Evolutionary conservation across 139 green algal genomes (phyloP).

Genomic region (Edaphochlamys debaryana): DNA sequence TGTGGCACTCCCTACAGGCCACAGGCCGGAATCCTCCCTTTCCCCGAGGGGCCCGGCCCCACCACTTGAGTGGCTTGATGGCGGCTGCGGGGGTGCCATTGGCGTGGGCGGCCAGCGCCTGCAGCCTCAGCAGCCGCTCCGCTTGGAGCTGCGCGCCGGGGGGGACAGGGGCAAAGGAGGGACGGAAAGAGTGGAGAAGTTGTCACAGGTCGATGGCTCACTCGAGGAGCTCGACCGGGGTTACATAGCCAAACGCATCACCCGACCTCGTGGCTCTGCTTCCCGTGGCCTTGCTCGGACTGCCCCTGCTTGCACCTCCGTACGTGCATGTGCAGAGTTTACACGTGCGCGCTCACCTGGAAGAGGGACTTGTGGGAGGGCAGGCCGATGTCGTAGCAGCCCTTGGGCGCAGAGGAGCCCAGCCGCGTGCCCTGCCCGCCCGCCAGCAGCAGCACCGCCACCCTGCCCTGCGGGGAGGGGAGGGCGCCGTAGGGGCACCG

Average conservation of each 20-base stretch:
- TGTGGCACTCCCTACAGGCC: no score
- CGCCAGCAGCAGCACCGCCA: conserved; percentile 88
- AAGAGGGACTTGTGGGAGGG: conserved; percentile 93
- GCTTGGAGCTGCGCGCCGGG: conserved; percentile 35
- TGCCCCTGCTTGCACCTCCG: no score
- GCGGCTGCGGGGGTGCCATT: neutral
- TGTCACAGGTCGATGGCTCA: no score
- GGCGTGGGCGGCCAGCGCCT: conserved; percentile 68
- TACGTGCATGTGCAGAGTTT: no score
- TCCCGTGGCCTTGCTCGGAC: no score
- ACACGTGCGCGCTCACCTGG: conserved; percentile 53
- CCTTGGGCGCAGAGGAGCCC: conserved; percentile 87
- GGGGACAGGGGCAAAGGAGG: neutral
- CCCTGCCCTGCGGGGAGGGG: conserved; percentile 65
- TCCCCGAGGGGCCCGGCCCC: no score
- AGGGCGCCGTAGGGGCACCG: neutral
- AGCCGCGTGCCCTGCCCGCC: conserved; percentile 95
- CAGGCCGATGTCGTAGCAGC: conserved; percentile 95
- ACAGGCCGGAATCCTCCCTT: no score
- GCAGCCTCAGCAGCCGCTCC: conserved; percentile 74
- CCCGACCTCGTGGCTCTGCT: no score
- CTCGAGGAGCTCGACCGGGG: no score
- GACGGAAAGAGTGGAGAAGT: neutral
- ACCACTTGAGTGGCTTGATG: conserved; percentile 61
- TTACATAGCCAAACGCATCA: no score